These are phyloP conservation scores for Beauveria scarabaeidicola DNA, from an alignment of 2,329 filamentous ascomycete genomes.

Conservation along the genomic window DNA sequence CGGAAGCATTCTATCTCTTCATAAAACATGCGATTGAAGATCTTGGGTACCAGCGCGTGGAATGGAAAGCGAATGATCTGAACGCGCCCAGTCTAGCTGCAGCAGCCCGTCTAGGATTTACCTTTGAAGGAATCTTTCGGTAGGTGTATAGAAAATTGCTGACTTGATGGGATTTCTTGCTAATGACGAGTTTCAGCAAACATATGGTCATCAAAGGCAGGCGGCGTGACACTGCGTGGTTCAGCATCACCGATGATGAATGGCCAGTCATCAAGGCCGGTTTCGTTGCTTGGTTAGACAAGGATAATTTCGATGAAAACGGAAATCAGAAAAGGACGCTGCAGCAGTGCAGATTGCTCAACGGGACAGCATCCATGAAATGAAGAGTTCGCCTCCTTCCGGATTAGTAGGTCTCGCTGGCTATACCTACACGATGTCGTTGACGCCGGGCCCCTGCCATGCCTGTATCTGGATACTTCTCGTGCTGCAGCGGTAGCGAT, in stretches of 20 bases:
- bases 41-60: slow-evolving; percentile 46
- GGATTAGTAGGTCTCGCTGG: not conserved
- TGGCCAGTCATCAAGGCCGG: slow-evolving; percentile 41
- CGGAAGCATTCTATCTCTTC: slow-evolving; percentile 50
- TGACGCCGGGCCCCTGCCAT: too few relatives aligned
- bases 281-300: slow-evolving; percentile 46
- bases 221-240: slow-evolving; percentile 52
- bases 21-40: slow-evolving; percentile 44
- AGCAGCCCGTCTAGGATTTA: slow-evolving; percentile 49
- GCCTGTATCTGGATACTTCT: too few relatives aligned
- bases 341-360: slow-evolving; percentile 23
- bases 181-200: slow-evolving; percentile 26
- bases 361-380: not conserved
- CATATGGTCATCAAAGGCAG: slow-evolving; percentile 52
- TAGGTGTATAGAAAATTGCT: slow-evolving; percentile 11
- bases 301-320: slow-evolving; percentile 45
- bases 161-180: not conserved
- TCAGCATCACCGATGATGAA: slow-evolving; percentile 48
- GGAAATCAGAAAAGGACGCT: slow-evolving; percentile 43
- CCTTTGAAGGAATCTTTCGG: slow-evolving; percentile 51
- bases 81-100: slow-evolving; percentile 47
- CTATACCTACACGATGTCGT: not conserved
- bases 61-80: slow-evolving; percentile 56
- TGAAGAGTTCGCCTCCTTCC: not conserved
- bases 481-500: not conserved